Evolutionary conservation across 345 rosid species (phyloP).

Genomic region (Clarkia xantiana): DNA sequence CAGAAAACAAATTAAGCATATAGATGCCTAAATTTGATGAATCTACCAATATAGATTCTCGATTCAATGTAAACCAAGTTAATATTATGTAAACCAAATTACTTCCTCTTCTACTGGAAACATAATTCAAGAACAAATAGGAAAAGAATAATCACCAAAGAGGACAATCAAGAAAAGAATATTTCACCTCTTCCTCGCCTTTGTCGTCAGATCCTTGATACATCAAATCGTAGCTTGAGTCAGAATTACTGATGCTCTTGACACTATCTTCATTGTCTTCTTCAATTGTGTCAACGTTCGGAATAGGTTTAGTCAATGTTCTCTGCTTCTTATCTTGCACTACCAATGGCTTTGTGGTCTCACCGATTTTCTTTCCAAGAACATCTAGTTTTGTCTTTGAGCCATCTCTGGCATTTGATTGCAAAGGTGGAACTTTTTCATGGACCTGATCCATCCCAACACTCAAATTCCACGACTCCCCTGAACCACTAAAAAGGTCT

Average conservation of each 20-base stretch:
- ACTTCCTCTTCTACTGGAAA: background rate
- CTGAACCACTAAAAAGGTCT: constrained; percentile 75
- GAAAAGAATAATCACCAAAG: background rate
- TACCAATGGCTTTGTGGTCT: constrained; percentile 25
- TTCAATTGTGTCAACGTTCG: constrained; percentile 34
- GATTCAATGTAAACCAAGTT: background rate
- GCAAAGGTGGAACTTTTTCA: constrained; percentile 27
- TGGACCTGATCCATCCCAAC: constrained; percentile 48
- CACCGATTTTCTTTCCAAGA: constrained; percentile 24
- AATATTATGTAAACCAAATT: background rate
- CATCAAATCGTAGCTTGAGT: constrained; percentile 23
- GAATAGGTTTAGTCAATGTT: constrained; percentile 17
- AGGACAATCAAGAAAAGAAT: background rate
- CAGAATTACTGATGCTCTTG: constrained; percentile 30
- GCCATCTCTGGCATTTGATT: constrained; percentile 26
- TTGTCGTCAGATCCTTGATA: constrained; percentile 28
- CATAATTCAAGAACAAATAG: background rate
- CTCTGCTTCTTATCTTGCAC: constrained; percentile 31
- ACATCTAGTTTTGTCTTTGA: constrained; percentile 21
- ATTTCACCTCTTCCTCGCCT: constrained; percentile 40
- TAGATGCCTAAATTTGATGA: too few relatives aligned
- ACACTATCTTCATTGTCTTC: constrained; percentile 44
- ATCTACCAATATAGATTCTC: too few relatives aligned
- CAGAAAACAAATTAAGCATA: too few relatives aligned
- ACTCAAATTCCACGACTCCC: constrained; percentile 72